phyloP scores from a whole-genome alignment of 2,329 filamentous ascomycete species.

The Cytospora schulzeri region DNA sequence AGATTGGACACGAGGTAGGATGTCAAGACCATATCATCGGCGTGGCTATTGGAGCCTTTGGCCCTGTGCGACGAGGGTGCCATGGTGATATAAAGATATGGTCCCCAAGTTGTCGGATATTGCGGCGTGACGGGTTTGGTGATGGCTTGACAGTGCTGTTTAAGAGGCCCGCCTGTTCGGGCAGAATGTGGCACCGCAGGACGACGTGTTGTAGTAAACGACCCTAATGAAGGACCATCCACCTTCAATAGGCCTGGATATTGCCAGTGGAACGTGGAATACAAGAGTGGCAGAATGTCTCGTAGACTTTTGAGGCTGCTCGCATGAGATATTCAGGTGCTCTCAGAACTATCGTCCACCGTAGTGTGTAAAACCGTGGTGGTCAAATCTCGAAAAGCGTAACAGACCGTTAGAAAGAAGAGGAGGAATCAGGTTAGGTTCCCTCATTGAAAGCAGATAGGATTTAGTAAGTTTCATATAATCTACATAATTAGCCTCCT shows the following conservation, averaged over 20 bases:
- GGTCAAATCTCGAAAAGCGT: neutral
- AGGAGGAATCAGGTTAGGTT: neutral
- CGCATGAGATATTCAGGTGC: no score
- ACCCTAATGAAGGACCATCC: no score
- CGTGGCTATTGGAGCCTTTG: constrained; percentile 1
- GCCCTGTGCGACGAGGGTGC: constrained; percentile 33
- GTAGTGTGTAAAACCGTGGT: neutral
- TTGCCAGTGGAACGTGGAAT: no score
- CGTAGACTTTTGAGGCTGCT: neutral
- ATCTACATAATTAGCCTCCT: neutral
- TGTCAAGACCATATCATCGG: constrained; percentile 45
- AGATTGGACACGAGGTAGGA: constrained; percentile 72
- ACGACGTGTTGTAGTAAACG: constrained; percentile 4
- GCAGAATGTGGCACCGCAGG: constrained; percentile 14
- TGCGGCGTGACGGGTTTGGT: constrained; percentile 4
- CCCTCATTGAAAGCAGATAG: neutral
- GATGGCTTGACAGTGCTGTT: constrained; percentile 7
- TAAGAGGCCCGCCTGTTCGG: constrained; percentile 9
- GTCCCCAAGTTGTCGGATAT: constrained; percentile 22
- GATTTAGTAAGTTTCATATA: neutral
- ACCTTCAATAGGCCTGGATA: no score
- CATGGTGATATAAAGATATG: constrained; percentile 27
- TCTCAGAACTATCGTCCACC: neutral
- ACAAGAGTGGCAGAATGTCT: neutral
- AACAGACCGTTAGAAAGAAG: neutral